Conservation (phyloP, 2,329 filamentous ascomycete genomes). For the Colletotrichum sansevieriae region DNA sequence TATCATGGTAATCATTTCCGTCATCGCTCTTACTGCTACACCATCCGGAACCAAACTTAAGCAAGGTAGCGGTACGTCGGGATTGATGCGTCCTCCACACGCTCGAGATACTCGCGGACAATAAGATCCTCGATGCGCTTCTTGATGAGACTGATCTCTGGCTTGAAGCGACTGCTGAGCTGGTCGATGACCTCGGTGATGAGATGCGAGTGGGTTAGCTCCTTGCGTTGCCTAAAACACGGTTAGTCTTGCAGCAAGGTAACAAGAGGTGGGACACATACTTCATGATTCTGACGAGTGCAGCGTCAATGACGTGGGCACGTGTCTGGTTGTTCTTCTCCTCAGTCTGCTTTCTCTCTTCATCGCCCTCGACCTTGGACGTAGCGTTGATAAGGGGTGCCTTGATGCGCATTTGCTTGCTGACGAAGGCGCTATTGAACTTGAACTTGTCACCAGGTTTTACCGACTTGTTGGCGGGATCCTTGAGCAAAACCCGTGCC, state of each 20-base stretch:
- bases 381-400: slow-evolving; percentile 84
- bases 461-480: slow-evolving; percentile 82
- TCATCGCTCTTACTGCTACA: not conserved
- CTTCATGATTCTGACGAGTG: slow-evolving; percentile 89
- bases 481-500: slow-evolving; percentile 83
- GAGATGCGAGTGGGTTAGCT: slow-evolving; percentile 76
- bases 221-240: slow-evolving; percentile 75
- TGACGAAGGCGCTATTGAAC: slow-evolving; percentile 86
- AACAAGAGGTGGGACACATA: slow-evolving; percentile 59
- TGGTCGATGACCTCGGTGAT: slow-evolving; percentile 80
- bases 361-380: slow-evolving; percentile 85
- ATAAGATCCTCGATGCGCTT: slow-evolving; percentile 84
- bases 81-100: slow-evolving; percentile 74
- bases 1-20: slow-evolving; percentile 18
- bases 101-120: slow-evolving; percentile 81
- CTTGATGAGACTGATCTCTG: slow-evolving; percentile 83
- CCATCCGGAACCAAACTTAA: slow-evolving; percentile 52
- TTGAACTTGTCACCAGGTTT: slow-evolving; percentile 82
- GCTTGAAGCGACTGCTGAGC: slow-evolving; percentile 77
- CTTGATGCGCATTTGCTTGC: slow-evolving; percentile 89
- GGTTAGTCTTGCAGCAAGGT: slow-evolving; percentile 46
- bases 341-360: slow-evolving; percentile 78
- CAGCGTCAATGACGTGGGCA: slow-evolving; percentile 79
- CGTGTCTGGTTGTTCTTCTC: slow-evolving; percentile 81
- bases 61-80: slow-evolving; percentile 80